These are phyloP conservation scores for Sanchytrium tribonematis DNA, from an alignment of 371 early-diverging fungal species.

Conservation along the genomic window DNA sequence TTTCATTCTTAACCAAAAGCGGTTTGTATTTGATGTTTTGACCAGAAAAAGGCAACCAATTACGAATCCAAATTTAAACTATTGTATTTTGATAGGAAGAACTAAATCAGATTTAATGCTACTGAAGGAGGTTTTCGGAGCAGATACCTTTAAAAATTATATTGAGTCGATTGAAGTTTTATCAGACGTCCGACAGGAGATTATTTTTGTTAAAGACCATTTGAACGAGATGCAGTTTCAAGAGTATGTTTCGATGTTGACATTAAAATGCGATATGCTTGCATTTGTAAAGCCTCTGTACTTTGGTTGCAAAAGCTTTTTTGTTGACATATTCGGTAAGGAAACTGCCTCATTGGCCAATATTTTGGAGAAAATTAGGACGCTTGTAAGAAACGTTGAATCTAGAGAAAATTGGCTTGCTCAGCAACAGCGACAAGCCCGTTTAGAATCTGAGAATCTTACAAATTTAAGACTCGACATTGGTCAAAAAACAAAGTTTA, in stretches of 20 bases:
- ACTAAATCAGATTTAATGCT: not conserved
- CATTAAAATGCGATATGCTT: no score
- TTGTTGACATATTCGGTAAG: not conserved
- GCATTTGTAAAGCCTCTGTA: not conserved
- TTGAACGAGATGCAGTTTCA: not conserved
- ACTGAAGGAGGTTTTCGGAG: not conserved
- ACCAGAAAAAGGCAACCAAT: not conserved
- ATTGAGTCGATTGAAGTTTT: not conserved
- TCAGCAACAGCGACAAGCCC: not conserved
- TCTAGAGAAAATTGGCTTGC: not conserved
- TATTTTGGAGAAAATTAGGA: not conserved
- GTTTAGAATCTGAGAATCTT: not conserved
- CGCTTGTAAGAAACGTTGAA: not conserved
- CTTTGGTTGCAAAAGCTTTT: not conserved
- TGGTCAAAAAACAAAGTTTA: not conserved
- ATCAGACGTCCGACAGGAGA: not conserved
- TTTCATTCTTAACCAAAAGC: not conserved
- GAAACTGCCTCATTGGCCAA: not conserved
- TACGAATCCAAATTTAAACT: not conserved
- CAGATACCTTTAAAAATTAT: conserved; percentile 1
- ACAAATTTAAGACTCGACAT: not conserved
- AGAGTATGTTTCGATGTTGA: not conserved
- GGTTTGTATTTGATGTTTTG: not conserved
- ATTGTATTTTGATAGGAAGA: not conserved
- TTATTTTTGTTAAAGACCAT: not conserved